Percentiles rank a stretch among this genome's conserved stretches.
These are phyloP conservation scores for Phytophthora hibernalis DNA, from an alignment of 352 stramenopile genomes.

Conservation along the genomic window DNA sequence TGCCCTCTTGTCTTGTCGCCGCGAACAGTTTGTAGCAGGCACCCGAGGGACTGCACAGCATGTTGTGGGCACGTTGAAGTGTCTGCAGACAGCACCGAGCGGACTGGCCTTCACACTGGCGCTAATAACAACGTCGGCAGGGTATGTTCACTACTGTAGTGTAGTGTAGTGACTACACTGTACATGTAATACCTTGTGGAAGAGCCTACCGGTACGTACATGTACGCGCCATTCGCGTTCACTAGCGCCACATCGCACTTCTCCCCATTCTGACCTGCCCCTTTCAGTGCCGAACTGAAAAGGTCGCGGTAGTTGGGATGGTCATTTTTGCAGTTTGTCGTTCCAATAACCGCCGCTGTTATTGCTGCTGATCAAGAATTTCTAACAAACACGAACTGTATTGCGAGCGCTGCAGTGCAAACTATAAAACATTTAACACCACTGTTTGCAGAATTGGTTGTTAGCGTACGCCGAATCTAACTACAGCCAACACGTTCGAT, in stretches of 20 bases:
- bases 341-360: conserved; percentile 22
- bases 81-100: conserved; percentile 14
- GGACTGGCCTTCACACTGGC: conserved; percentile 8
- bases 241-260: conserved; percentile 11
- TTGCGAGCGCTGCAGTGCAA: too few species aligned
- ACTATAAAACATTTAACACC: too few species aligned
- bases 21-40: conserved; percentile 1
- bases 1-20: conserved; percentile 31
- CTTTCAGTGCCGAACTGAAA: not conserved
- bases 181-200: not conserved
- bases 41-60: not conserved
- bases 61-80: conserved; percentile 19
- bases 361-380: too few species aligned
- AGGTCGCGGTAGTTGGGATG: not conserved
- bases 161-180: too few species aligned
- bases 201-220: not conserved
- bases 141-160: conserved; percentile 1
- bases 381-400: too few species aligned
- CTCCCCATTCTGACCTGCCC: conserved; percentile 1
- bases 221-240: conserved; percentile 21
- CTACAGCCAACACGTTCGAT: too few species aligned
- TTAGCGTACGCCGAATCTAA: too few species aligned
- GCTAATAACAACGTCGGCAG: conserved; percentile 1
- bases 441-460: too few species aligned
- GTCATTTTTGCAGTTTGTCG: conserved; percentile 13